phyloP scores from a whole-genome alignment of 2,329 filamentous ascomycete genomes.

The Fusarium begoniae region DNA sequence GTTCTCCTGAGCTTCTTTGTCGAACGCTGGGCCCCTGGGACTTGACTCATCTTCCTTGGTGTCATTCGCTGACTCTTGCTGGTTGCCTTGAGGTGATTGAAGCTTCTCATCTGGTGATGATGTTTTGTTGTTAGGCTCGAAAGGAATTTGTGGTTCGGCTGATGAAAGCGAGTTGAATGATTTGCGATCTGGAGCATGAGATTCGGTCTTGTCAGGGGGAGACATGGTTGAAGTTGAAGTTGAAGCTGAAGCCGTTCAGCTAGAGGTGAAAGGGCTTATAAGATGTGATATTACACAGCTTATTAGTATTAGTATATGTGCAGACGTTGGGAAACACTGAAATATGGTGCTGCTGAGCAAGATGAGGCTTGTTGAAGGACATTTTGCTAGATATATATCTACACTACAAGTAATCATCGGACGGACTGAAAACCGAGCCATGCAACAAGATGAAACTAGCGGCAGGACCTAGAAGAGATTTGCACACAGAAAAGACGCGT shows the following conservation, averaged over 20 bases:
- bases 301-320: not conserved
- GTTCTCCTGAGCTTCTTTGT: slow-evolving; percentile 50
- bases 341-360: not conserved
- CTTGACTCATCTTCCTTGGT: slow-evolving; percentile 29
- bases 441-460: slow-evolving; percentile 4
- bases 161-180: slow-evolving; percentile 35
- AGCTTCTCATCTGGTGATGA: not conserved
- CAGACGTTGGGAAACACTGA: not conserved
- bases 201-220: not conserved
- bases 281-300: not conserved
- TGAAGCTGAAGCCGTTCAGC: not conserved
- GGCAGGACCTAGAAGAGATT: not conserved
- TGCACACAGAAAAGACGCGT: not conserved
- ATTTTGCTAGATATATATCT: slow-evolving; percentile 29
- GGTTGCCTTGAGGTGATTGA: not conserved
- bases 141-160: slow-evolving; percentile 6
- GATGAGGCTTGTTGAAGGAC: slow-evolving; percentile 7
- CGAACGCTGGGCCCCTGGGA: slow-evolving; percentile 23
- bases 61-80: slow-evolving; percentile 10
- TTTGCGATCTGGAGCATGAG: slow-evolving; percentile 14
- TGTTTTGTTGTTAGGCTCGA: not conserved
- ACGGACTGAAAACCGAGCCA: slow-evolving; percentile 16
- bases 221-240: slow-evolving; percentile 17
- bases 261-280: not conserved
- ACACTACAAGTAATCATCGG: slow-evolving; percentile 15